Evolutionary conservation across 2,329 filamentous ascomycete genomes (phyloP).

Genomic region (Penicillium sp.): DNA sequence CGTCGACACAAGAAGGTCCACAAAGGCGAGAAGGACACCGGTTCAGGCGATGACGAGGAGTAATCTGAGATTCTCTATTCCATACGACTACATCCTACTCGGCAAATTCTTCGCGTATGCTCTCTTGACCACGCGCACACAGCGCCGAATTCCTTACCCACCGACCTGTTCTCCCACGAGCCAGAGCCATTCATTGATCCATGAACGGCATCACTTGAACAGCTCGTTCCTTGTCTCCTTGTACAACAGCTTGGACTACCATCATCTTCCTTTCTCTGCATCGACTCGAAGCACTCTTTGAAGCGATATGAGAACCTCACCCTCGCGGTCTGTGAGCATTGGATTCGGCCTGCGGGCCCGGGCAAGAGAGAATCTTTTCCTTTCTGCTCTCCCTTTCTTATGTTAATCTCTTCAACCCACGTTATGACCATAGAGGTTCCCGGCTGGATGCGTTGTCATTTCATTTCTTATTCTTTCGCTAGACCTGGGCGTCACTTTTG

Average conservation of each 20-base stretch:
- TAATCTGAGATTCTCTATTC: slow-evolving; percentile 19
- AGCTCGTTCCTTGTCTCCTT: slow-evolving; percentile 18
- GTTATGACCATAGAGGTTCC: slow-evolving; percentile 42
- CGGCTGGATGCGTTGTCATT: slow-evolving; percentile 30
- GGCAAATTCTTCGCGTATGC: slow-evolving; percentile 7
- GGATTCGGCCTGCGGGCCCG: slow-evolving; percentile 11
- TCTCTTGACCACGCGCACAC: slow-evolving; percentile 9
- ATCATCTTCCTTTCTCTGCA: background rate
- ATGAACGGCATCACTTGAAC: slow-evolving; percentile 13
- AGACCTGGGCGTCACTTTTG: slow-evolving; percentile 33
- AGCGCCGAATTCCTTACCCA: slow-evolving; percentile 4
- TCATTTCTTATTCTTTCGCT: slow-evolving; percentile 37
- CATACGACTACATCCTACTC: slow-evolving; percentile 15
- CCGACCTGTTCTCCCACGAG: slow-evolving; percentile 7
- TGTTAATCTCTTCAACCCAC: slow-evolving; percentile 22
- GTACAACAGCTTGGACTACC: slow-evolving; percentile 32
- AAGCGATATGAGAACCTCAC: slow-evolving; percentile 13
- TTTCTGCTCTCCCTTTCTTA: slow-evolving; percentile 16
- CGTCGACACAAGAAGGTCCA: slow-evolving; percentile 95
- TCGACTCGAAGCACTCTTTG: slow-evolving; percentile 9
- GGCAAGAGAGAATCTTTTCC: slow-evolving; percentile 16
- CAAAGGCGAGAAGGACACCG: slow-evolving; percentile 57
- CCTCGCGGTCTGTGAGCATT: slow-evolving; percentile 10
- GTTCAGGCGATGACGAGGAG: slow-evolving; percentile 42
- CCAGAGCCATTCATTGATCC: slow-evolving; percentile 6